Base-by-base conservation (phyloP, 2,329 filamentous ascomycete genomes). In the Phialophora tarda region DNA sequence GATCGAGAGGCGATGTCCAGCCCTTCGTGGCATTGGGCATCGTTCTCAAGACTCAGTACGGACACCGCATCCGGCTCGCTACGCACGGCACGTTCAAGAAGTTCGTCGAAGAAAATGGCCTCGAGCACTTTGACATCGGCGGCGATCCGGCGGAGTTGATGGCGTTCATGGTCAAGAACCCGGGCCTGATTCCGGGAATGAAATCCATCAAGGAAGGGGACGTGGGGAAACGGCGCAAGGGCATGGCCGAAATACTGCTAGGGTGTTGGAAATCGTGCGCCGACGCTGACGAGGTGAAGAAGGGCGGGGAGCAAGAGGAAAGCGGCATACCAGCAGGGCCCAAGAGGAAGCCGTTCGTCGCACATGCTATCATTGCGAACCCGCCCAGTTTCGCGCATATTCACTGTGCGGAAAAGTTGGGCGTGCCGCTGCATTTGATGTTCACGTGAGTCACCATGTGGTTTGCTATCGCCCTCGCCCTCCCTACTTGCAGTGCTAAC, bases 91-190 rank as follows among this genome's bases (percentile, higher is more conserved):
- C 83, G 1, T 93, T 93, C 72, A 82, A 86, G 70, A 76, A 81
- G 0, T 91, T 92, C 71, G 87, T 93, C 3, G 84, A 88, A 67
- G 86, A 90, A 59, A 88, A 88, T 74, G 89, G 84, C 0, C 82
- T 93, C 12, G 91, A 93, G 73, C 93, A 92, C 77, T 92, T 90
- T 77, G 85, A 80, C 67, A 90, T 92, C 59, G 89, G 90, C n/a
- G 90, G 90, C 3, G 89, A 93, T 75, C 90, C 90, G 1, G 85
- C 88, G 1, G 86, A 91, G 73, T 81, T 92, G 53, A 93, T 92
- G 90, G 91, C 92, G 2, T 96, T 94, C 74, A 96, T 96, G 92
- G 92, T 95, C 55, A 93, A 93, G 77, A 91, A 95, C 71, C 91
- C 92, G 0, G 91, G 92, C 0, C 81, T 96, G 38, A 92, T 96